These are phyloP conservation scores for Globisporangium emineosum DNA, from an alignment of 352 stramenopile genomes.

Conservation along the genomic window DNA sequence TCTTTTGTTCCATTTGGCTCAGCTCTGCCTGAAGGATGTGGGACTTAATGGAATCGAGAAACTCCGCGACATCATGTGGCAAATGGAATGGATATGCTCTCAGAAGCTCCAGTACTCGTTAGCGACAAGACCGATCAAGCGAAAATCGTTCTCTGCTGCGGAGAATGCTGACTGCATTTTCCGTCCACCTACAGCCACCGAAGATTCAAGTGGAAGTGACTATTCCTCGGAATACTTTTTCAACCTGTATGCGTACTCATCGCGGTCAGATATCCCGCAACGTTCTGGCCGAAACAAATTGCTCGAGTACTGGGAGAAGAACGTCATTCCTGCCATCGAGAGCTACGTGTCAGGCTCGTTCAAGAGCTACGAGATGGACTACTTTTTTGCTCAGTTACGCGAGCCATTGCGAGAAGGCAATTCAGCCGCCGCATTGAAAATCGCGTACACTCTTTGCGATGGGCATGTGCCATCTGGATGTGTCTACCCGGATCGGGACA, in stretches of 20 bases:
- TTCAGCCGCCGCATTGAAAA: slow-evolving; percentile 68
- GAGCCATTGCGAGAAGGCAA: slow-evolving; percentile 77
- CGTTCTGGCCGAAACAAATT: slow-evolving; percentile 78
- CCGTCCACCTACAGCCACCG: slow-evolving; percentile 21
- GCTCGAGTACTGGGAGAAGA: slow-evolving; percentile 82
- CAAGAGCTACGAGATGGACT: slow-evolving; percentile 87
- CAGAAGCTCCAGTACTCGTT: slow-evolving; percentile 38
- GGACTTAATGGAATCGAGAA: slow-evolving; percentile 35
- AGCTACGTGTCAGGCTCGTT: slow-evolving; percentile 79
- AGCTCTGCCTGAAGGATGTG: slow-evolving; percentile 41
- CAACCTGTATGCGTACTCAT: slow-evolving; percentile 72
- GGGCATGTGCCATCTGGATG: slow-evolving; percentile 75
- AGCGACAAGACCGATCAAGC: slow-evolving; percentile 43
- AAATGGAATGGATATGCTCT: slow-evolving; percentile 46
- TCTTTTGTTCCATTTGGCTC: slow-evolving; percentile 61
- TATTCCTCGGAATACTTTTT: slow-evolving; percentile 50
- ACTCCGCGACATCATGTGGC: slow-evolving; percentile 32
- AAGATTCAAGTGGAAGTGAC: slow-evolving; percentile 18
- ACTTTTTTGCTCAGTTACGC: slow-evolving; percentile 80
- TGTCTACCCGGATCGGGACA: slow-evolving; percentile 75
- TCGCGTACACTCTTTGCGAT: slow-evolving; percentile 77
- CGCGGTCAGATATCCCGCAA: slow-evolving; percentile 52
- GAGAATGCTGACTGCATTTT: slow-evolving; percentile 36
- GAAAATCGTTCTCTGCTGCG: slow-evolving; percentile 25
- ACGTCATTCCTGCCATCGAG: slow-evolving; percentile 82